Evolutionary conservation across 2,329 filamentous ascomycete genomes (phyloP).

Genomic region (Elsinoe australis): DNA sequence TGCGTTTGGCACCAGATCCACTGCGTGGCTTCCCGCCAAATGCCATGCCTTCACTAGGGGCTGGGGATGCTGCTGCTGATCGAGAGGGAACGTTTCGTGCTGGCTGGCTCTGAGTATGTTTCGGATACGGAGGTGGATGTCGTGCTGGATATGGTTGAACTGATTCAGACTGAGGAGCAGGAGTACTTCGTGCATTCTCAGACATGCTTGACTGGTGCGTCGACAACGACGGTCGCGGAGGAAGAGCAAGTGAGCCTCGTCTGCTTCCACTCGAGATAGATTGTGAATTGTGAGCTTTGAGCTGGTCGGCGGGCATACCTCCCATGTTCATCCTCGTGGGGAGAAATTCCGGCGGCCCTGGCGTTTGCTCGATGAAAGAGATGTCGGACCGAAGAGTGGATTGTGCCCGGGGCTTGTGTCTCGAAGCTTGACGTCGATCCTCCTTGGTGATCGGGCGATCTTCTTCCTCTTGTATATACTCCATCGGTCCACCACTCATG

Average conservation of each 20-base stretch:
- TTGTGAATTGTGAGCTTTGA: constrained; percentile 20
- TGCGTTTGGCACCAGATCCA: constrained; percentile 55
- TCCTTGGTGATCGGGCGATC: constrained; percentile 32
- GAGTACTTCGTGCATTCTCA: not conserved
- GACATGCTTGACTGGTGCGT: constrained; percentile 8
- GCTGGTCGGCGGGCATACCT: constrained; percentile 10
- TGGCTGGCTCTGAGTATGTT: constrained; percentile 21
- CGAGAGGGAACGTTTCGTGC: constrained; percentile 24
- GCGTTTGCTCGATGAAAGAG: constrained; percentile 32
- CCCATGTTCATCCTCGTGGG: constrained; percentile 26
- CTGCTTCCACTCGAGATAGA: constrained; percentile 25
- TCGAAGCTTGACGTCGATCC: constrained; percentile 30
- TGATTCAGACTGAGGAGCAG: constrained; percentile 2
- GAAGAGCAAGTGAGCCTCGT: constrained; percentile 30
- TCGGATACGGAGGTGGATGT: constrained; percentile 19
- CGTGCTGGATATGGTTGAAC: constrained; percentile 18
- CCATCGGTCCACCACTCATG: constrained; percentile 70
- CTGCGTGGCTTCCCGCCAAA: constrained; percentile 26
- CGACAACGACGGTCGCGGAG: constrained; percentile 23
- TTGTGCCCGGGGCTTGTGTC: constrained; percentile 26
- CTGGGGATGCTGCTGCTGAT: constrained; percentile 30
- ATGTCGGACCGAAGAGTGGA: constrained; percentile 20
- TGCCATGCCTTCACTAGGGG: constrained; percentile 27
- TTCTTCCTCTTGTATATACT: constrained; percentile 54
- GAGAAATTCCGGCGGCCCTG: constrained; percentile 38